Evolutionary conservation across 371 early-diverging fungal genomes (phyloP), one percentile per base, ranked within the genome.

Genomic region (Lichtheimia ornata): DNA sequence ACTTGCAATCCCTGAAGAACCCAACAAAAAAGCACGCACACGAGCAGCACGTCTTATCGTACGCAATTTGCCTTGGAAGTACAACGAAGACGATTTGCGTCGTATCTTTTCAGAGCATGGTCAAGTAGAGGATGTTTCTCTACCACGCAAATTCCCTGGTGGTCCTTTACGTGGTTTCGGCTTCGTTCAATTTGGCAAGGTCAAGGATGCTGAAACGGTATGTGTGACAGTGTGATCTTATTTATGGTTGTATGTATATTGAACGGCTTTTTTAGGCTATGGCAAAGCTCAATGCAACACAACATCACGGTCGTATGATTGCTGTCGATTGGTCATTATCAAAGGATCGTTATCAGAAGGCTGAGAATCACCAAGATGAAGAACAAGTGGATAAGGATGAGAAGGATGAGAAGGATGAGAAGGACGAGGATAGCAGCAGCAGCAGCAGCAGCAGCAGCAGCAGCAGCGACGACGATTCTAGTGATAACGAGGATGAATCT

Each of bases 41-140:
- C 81, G 83, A 65, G 73, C 74, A 22, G 86, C 89, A 41, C 88
- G 95, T 40, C 77, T 97, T 51, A 96, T 97, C 65, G 84, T 97
- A 25, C 93, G 96, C 51, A 97, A 97, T 67, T 80, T 96, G 69
- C 84, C 95, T 5, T 96, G 93, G 88, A 89, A 81, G 69, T 80
- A 83, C 67, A 73, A 85, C 51, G 91, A 91, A 63, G 63, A 67
- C 14, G 88, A 90, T 47, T 67, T 91, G 17, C 72, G 76, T 49
- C 71, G 73, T 17, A 52, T 83, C 0, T 89, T 91, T 73, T 72
- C 77, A 40, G 71, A 75, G 7, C 72, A 79, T 59, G 93, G 92
- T 43, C 78, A 76, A 5, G 88, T 92, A 3, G 75, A 81, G 24
- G 82, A 84, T 18, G 81, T 91, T 35, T 81, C 78, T 24, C 66